Conservation (phyloP, 352 stramenopile genomes). For the Pythium periplocum region DNA sequence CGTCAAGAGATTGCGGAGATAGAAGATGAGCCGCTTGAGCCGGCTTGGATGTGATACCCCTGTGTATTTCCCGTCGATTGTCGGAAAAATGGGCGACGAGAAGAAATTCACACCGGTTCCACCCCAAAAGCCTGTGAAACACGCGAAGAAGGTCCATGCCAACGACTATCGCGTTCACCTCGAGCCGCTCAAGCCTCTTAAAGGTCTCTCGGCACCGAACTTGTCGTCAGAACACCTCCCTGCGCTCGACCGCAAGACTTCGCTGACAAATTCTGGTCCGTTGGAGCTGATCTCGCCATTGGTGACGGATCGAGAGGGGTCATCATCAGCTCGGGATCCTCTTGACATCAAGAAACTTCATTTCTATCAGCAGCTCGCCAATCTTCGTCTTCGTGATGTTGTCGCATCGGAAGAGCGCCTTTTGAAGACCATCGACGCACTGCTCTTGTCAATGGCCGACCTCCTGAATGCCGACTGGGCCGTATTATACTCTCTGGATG, state of each 20-base stretch:
- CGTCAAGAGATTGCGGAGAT: not conserved
- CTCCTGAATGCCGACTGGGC: conserved; percentile 42
- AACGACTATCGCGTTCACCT: conserved; percentile 44
- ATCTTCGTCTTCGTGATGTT: conserved; percentile 40
- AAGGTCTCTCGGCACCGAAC: conserved; percentile 8
- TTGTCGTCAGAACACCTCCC: not conserved
- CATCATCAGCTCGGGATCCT: conserved; percentile 8
- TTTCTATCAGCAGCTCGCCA: conserved; percentile 55
- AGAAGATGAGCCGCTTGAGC: conserved; percentile 28
- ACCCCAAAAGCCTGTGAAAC: conserved; percentile 28
- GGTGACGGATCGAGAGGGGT: not conserved
- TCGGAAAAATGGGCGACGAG: conserved; percentile 12
- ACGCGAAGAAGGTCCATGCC: conserved; percentile 35
- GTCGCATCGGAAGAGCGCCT: conserved; percentile 35
- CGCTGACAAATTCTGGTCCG: not conserved
- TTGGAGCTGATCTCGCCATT: not conserved
- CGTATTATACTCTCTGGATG: conserved; percentile 53
- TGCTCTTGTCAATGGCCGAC: conserved; percentile 31
- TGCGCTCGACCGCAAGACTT: not conserved
- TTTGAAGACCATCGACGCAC: conserved; percentile 33
- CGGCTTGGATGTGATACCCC: conserved; percentile 30
- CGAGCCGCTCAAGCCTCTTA: conserved; percentile 29
- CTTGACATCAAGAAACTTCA: conserved; percentile 37
- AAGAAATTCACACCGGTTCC: conserved; percentile 30
- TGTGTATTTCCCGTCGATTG: conserved; percentile 52